Percentiles rank a stretch among this genome's conserved stretches.
These are phyloP conservation scores for Zoysia japonica DNA, from an alignment of 176 grass and related monocot genomes.

Conservation along the genomic window DNA sequence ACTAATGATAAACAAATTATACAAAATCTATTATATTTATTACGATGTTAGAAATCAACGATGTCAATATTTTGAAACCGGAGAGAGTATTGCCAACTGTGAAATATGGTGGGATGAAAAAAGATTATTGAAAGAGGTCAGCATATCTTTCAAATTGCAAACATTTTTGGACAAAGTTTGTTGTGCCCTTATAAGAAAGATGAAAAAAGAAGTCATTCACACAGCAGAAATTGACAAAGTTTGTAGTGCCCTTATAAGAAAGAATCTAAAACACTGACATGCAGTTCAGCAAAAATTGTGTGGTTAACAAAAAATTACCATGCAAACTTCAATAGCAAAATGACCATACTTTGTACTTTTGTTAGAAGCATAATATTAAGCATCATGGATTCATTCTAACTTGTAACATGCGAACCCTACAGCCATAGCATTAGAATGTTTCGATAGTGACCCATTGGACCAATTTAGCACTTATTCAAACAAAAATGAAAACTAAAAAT, in stretches of 20 bases:
- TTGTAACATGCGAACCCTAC: slow-evolving; percentile 24
- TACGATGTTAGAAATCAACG: too few species aligned
- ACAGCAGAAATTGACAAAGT: neutral
- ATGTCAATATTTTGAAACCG: neutral
- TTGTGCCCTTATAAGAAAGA: neutral
- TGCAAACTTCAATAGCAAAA: neutral
- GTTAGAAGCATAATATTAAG: neutral
- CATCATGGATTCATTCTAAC: neutral
- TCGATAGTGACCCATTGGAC: slow-evolving; percentile 28
- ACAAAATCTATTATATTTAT: too few species aligned
- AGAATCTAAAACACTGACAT: neutral
- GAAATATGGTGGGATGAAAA: neutral
- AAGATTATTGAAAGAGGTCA: neutral
- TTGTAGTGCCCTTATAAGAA: neutral
- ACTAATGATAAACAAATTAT: too few species aligned
- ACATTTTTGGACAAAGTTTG: neutral
- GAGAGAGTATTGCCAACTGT: neutral
- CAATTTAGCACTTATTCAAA: slow-evolving; percentile 26
- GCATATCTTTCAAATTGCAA: neutral
- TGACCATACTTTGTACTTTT: neutral
- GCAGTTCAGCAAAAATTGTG: neutral
- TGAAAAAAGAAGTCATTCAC: neutral
- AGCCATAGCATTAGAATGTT: slow-evolving; percentile 34
- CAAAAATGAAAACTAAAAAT: neutral
- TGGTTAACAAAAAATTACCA: neutral